phyloP scores from a whole-genome alignment of 2,329 filamentous ascomycete genomes.

The Ambrosiella xylebori region DNA sequence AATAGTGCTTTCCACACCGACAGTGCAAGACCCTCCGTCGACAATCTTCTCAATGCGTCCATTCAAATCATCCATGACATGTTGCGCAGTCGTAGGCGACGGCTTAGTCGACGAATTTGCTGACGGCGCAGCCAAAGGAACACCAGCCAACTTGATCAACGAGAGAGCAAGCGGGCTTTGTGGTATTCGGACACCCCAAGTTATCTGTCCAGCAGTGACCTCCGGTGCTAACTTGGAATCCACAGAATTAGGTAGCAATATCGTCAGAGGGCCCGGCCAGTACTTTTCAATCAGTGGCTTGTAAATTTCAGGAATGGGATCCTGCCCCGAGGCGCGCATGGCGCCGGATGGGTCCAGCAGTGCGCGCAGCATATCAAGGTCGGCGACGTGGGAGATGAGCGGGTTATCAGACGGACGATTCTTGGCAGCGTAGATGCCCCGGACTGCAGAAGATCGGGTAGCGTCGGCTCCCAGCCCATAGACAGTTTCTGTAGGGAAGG shows the following conservation, averaged over 20 bases:
- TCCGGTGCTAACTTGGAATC: slow-evolving; percentile 63
- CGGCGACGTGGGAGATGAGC: slow-evolving; percentile 80
- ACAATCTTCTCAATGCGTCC: slow-evolving; percentile 74
- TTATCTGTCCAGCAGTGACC: slow-evolving; percentile 69
- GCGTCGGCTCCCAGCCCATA: slow-evolving; percentile 96
- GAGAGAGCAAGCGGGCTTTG: slow-evolving; percentile 61
- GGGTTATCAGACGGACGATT: slow-evolving; percentile 86
- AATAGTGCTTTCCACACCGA: slow-evolving; percentile 93
- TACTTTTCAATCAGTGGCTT: slow-evolving; percentile 59
- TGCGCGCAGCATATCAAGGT: slow-evolving; percentile 54
- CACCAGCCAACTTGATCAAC: slow-evolving; percentile 62
- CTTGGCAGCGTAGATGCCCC: slow-evolving; percentile 85
- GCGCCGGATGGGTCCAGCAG: slow-evolving; percentile 30
- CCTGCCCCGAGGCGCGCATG: slow-evolving; percentile 17
- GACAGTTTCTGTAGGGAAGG: slow-evolving; percentile 94
- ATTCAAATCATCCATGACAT: slow-evolving; percentile 70
- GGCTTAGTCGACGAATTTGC: slow-evolving; percentile 91
- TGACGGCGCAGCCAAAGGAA: slow-evolving; percentile 76
- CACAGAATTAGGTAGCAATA: slow-evolving; percentile 64
- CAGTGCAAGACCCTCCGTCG: slow-evolving; percentile 69
- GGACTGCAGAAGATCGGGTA: slow-evolving; percentile 65
- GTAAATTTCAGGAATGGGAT: slow-evolving; percentile 56
- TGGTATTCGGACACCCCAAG: slow-evolving; percentile 85
- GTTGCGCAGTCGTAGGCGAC: slow-evolving; percentile 75
- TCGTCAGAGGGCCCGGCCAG: slow-evolving; percentile 90